Conservation (phyloP, 2,329 filamentous ascomycete species). For the Aspergillus quadricinctus region DNA sequence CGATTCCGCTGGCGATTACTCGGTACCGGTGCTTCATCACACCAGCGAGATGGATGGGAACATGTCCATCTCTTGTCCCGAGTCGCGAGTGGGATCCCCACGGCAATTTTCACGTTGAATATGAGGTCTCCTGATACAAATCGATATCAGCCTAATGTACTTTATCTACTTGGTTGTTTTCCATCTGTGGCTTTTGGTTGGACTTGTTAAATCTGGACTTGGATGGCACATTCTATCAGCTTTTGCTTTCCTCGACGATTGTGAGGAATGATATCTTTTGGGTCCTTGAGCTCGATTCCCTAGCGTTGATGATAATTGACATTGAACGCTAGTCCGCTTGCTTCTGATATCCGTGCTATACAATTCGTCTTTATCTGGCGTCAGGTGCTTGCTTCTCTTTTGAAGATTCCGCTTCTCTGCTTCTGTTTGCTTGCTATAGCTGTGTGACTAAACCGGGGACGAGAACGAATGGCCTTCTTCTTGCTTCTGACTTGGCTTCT, state of each 20-base stretch:
- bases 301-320: conserved; percentile 11
- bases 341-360: conserved; percentile 34
- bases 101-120: conserved; percentile 3
- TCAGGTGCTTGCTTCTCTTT: conserved; percentile 22
- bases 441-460: neutral
- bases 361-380: conserved; percentile 29
- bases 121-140: conserved; percentile 7
- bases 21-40: conserved; percentile 2
- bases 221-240: conserved; percentile 8
- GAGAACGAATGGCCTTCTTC: neutral
- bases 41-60: neutral
- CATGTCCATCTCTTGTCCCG: neutral
- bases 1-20: conserved; percentile 4
- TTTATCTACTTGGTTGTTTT: conserved; percentile 26
- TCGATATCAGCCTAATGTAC: conserved; percentile 26
- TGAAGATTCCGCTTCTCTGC: conserved; percentile 19
- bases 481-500: neutral
- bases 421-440: conserved; percentile 8
- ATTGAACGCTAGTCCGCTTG: conserved; percentile 4
- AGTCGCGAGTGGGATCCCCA: neutral
- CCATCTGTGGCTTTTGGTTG: conserved; percentile 6
- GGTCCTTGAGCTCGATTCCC: conserved; percentile 16
- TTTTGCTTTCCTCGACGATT: conserved; percentile 3
- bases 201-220: neutral
- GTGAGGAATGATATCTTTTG: conserved; percentile 10